phyloP scores from a whole-genome alignment of 2,329 filamentous ascomycete species.

The Sarocladium oryzae region DNA sequence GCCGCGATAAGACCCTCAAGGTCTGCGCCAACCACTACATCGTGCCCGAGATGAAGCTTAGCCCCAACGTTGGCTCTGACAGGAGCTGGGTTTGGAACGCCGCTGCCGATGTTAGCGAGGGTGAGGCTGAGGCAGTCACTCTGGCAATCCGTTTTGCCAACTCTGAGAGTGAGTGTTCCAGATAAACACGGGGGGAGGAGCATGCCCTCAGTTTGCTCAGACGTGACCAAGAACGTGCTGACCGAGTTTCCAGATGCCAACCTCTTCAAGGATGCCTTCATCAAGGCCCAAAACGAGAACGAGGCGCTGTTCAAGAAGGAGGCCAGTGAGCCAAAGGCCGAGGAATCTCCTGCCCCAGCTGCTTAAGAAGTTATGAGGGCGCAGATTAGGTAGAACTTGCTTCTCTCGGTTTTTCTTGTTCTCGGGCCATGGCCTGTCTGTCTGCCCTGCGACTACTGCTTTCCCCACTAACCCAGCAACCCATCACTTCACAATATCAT shows the following conservation, averaged over 20 bases:
- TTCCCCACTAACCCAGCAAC: neutral
- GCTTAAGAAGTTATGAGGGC: conserved; percentile 11
- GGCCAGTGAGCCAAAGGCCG: conserved; percentile 19
- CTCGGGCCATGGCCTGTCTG: neutral
- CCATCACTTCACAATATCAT: neutral
- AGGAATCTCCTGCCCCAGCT: conserved; percentile 7
- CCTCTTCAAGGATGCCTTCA: conserved; percentile 93
- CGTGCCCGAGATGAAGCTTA: conserved; percentile 97
- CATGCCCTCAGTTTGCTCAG: neutral
- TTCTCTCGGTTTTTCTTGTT: neutral
- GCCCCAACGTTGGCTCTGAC: conserved; percentile 95
- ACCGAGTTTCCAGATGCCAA: conserved; percentile 68
- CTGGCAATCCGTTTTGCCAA: conserved; percentile 97
- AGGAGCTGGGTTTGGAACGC: conserved; percentile 99
- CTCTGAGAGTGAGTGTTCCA: conserved; percentile 73
- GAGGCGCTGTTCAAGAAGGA: conserved; percentile 69
- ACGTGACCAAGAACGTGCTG: conserved; percentile 11
- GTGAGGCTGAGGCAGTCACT: conserved; percentile 91
- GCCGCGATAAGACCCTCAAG: conserved; percentile 99
- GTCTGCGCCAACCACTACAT: conserved; percentile 99
- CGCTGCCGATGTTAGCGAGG: conserved; percentile 94
- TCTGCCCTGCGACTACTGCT: neutral
- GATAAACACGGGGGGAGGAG: neutral
- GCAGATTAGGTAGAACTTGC: neutral
- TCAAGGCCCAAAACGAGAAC: conserved; percentile 95